Evolutionary conservation across 2,329 filamentous ascomycete genomes (phyloP).

Genomic region (Septoria linicola): DNA sequence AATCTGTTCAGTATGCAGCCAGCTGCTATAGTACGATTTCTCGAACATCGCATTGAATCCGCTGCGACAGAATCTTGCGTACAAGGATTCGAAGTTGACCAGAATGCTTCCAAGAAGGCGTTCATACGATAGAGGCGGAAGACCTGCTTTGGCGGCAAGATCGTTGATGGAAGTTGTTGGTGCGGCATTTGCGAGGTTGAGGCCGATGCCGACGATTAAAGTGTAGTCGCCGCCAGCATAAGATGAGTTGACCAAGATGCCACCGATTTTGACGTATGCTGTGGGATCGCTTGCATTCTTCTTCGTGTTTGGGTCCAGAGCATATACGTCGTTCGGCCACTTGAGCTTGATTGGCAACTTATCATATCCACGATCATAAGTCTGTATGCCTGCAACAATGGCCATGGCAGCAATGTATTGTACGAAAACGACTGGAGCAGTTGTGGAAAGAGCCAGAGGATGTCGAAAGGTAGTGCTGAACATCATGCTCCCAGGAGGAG

Average conservation of each 20-base stretch:
- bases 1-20: constrained; percentile 72
- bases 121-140: constrained; percentile 59
- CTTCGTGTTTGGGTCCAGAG: constrained; percentile 34
- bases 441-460: constrained; percentile 66
- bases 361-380: constrained; percentile 73
- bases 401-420: constrained; percentile 92
- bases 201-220: constrained; percentile 74
- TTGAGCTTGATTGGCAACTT: constrained; percentile 81
- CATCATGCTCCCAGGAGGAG: constrained; percentile 79
- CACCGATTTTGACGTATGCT: constrained; percentile 88
- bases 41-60: constrained; percentile 77
- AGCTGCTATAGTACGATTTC: constrained; percentile 72
- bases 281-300: constrained; percentile 55
- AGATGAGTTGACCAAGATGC: constrained; percentile 85
- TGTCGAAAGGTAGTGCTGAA: constrained; percentile 89
- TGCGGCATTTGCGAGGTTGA: constrained; percentile 85
- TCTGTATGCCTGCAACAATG: constrained; percentile 76
- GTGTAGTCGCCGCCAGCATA: constrained; percentile 78
- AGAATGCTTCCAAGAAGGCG: constrained; percentile 79
- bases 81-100: constrained; percentile 73
- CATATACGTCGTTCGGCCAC: constrained; percentile 90
- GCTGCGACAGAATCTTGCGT: constrained; percentile 68
- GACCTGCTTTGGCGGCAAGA: constrained; percentile 53
- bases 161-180: constrained; percentile 86
- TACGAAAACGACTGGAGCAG: constrained; percentile 83